These are phyloP conservation scores for Mitragyna speciosa DNA, from an alignment of 257 asterid species.

Conservation along the genomic window DNA sequence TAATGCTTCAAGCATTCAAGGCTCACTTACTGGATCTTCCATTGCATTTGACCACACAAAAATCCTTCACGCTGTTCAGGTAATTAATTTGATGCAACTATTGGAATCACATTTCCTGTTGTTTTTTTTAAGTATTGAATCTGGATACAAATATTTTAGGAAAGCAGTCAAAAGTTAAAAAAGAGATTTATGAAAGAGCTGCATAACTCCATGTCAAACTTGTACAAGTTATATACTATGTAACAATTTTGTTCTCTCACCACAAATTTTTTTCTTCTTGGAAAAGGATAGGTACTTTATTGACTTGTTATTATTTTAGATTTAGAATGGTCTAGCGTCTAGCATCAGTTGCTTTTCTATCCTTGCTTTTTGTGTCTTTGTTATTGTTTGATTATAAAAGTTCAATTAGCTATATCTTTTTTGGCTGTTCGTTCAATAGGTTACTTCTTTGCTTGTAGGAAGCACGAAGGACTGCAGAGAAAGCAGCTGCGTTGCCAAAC, in stretches of 20 bases:
- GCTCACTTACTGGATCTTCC: slow-evolving; percentile 26
- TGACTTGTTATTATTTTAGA: not conserved
- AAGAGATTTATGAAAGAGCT: not conserved
- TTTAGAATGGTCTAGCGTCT: not conserved
- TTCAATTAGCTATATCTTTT: no score
- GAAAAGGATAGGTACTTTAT: not conserved
- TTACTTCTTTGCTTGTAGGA: slow-evolving; percentile 29
- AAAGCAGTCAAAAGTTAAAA: not conserved
- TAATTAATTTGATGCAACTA: slow-evolving; percentile 18
- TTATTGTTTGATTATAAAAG: not conserved
- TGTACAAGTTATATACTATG: not conserved
- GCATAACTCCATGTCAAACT: not conserved
- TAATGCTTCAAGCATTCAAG: slow-evolving; percentile 28
- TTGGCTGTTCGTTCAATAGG: not conserved
- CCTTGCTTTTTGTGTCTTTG: not conserved
- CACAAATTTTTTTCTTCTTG: not conserved
- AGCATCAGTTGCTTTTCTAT: not conserved
- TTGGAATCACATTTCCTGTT: not conserved
- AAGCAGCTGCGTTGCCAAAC: slow-evolving; percentile 31
- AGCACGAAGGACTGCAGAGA: slow-evolving; percentile 39
- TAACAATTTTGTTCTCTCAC: not conserved
- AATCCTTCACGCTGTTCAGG: slow-evolving; percentile 71
- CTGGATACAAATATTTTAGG: not conserved
- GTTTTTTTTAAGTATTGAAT: not conserved
- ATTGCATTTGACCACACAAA: slow-evolving; percentile 34